Conservation (phyloP, 306 rosid genomes). For the Acacia acuminata region DNA sequence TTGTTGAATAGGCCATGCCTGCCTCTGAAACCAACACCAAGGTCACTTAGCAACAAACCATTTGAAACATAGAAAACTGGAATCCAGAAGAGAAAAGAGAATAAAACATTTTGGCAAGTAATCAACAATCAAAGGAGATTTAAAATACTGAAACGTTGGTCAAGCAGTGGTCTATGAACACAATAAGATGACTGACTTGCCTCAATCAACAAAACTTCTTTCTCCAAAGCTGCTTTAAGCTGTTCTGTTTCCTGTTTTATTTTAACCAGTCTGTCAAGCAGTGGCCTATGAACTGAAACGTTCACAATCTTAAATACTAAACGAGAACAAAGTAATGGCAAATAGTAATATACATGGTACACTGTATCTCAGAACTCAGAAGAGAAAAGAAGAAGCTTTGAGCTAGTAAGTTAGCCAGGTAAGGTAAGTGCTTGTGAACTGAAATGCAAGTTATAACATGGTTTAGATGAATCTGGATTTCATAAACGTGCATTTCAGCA, state of each 20-base stretch:
- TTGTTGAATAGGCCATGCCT: constrained; percentile 51
- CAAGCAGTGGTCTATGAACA: constrained; percentile 23
- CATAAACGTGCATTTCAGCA: neutral
- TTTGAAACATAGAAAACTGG: constrained; percentile 4
- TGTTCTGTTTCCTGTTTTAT: constrained; percentile 80
- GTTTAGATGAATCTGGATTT: constrained; percentile 20
- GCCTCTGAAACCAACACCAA: constrained; percentile 55
- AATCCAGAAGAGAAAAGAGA: neutral
- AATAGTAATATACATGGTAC: neutral
- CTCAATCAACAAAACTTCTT: constrained; percentile 72
- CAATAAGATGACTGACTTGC: constrained; percentile 41
- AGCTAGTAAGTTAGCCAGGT: constrained; percentile 18
- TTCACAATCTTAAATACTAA: constrained; percentile 17
- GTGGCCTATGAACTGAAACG: constrained; percentile 21
- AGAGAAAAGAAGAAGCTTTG: constrained; percentile 25
- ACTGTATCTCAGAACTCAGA: constrained; percentile 9
- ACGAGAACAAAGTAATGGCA: constrained; percentile 18
- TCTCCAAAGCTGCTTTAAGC: constrained; percentile 69
- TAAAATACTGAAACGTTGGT: constrained; percentile 17
- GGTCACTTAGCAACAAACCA: constrained; percentile 30
- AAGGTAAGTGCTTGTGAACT: constrained; percentile 19
- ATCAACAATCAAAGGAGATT: constrained; percentile 16
- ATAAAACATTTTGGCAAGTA: neutral
- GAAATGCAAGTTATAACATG: constrained; percentile 8
- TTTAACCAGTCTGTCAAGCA: constrained; percentile 35